phyloP scores from a whole-genome alignment of 495 filamentous ascomycete genomes.

The Aspergillus steynii region DNA sequence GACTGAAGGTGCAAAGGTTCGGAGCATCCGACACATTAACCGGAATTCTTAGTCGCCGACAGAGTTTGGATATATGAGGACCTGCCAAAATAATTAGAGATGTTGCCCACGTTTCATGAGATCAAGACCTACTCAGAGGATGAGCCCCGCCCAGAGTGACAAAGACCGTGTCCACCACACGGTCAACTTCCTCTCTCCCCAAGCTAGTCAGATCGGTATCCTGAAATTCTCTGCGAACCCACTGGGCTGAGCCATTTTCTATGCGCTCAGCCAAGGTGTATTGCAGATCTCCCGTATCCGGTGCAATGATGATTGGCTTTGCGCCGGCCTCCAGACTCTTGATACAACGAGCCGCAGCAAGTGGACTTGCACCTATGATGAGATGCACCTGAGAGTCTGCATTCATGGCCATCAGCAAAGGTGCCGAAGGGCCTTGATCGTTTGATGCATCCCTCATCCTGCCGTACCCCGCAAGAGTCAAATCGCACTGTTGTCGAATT shows the following conservation, averaged over 20 bases:
- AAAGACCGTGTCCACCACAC: constrained; percentile 88
- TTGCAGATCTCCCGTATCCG: constrained; percentile 61
- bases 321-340: constrained; percentile 87
- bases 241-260: constrained; percentile 68
- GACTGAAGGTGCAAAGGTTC: constrained; percentile 82
- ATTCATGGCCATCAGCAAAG: constrained; percentile 78
- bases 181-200: constrained; percentile 75
- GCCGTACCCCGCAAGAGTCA: constrained; percentile 2
- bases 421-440: constrained; percentile 22
- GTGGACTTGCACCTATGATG: constrained; percentile 80
- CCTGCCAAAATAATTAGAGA: constrained; percentile 36
- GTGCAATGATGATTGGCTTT: constrained; percentile 78
- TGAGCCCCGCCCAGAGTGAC: constrained; percentile 66
- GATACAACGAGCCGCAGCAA: constrained; percentile 78
- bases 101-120: neutral
- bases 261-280: constrained; percentile 73
- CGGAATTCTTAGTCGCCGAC: constrained; percentile 78
- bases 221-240: constrained; percentile 67
- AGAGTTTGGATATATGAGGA: constrained; percentile 70
- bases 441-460: constrained; percentile 39
- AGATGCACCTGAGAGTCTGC: constrained; percentile 78
- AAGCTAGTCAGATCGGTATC: constrained; percentile 75
- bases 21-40: constrained; percentile 91
- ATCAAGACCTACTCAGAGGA: constrained; percentile 45
- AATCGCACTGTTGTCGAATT: neutral